These are phyloP conservation scores for Pseudonitzschia multiseries DNA, from an alignment of 108 stramenopile species.

Conservation along the genomic window DNA sequence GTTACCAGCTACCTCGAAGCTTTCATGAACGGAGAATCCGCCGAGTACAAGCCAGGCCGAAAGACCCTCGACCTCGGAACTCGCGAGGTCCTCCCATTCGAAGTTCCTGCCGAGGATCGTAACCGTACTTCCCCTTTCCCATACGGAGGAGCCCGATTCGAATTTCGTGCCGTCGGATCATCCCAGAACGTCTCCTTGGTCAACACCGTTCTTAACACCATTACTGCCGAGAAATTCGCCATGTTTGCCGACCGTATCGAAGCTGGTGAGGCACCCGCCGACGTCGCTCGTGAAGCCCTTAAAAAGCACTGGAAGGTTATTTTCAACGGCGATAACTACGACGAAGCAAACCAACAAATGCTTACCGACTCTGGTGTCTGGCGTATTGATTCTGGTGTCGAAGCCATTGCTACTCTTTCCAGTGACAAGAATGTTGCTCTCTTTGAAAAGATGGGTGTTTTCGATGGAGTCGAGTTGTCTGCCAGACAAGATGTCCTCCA, in stretches of 20 bases:
- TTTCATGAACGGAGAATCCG: slow-evolving; percentile 75
- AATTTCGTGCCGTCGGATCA: slow-evolving; percentile 97
- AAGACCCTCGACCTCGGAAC: slow-evolving; percentile 85
- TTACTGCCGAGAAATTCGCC: slow-evolving; percentile 88
- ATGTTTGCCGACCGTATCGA: slow-evolving; percentile 90
- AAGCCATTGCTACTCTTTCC: slow-evolving; percentile 80
- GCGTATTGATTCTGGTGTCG: slow-evolving; percentile 93
- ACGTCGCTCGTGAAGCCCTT: slow-evolving; percentile 77
- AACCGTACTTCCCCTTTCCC: slow-evolving; percentile 96
- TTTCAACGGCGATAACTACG: slow-evolving; percentile 97
- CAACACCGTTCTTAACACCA: slow-evolving; percentile 94
- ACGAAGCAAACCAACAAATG: slow-evolving; percentile 70
- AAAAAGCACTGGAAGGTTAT: slow-evolving; percentile 89
- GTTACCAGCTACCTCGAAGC: slow-evolving; percentile 84
- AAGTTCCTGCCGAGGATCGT: slow-evolving; percentile 93
- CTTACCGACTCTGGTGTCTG: slow-evolving; percentile 88
- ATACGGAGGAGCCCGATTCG: slow-evolving; percentile 93
- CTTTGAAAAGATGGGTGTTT: slow-evolving; percentile 90
- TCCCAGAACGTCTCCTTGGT: slow-evolving; percentile 92
- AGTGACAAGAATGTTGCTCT: slow-evolving; percentile 86
- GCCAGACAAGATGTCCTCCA: slow-evolving; percentile 87
- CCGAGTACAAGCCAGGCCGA: slow-evolving; percentile 67
- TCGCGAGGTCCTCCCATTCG: slow-evolving; percentile 76
- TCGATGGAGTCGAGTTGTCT: slow-evolving; percentile 79
- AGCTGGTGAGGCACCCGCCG: slow-evolving; percentile 63